Conservation (phyloP, 371 early-diverging fungal genomes). For the Catenaria anguillulae region DNA sequence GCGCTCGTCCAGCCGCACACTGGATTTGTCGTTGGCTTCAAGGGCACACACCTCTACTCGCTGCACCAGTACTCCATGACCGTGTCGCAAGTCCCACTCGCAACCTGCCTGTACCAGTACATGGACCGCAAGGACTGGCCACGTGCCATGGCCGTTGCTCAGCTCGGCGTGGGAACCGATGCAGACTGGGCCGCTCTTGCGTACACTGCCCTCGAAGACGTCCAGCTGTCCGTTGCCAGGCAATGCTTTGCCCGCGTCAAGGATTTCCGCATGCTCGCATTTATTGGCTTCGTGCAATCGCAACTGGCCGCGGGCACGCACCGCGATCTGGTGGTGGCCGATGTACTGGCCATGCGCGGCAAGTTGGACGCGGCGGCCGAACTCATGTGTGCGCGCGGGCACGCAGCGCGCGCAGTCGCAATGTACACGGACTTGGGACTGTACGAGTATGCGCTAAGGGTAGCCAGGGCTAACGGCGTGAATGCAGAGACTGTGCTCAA, state of each 20-base stretch:
- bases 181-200: conserved; percentile 30
- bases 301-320: conserved; percentile 22
- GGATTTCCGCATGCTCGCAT: conserved; percentile 14
- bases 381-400: conserved; percentile 12
- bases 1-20: conserved; percentile 28
- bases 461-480: conserved; percentile 25
- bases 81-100: conserved; percentile 27
- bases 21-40: conserved; percentile 39
- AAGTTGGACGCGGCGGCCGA: conserved; percentile 22
- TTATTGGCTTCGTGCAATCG: conserved; percentile 10
- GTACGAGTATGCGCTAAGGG: conserved; percentile 33
- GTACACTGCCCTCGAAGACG: conserved; percentile 22
- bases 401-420: conserved; percentile 21
- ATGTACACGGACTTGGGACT: conserved; percentile 37
- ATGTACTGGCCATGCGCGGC: conserved; percentile 3
- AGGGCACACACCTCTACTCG: conserved; percentile 30
- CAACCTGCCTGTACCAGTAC: conserved; percentile 28
- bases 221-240: conserved; percentile 24
- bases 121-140: conserved; percentile 25
- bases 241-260: conserved; percentile 23
- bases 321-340: not conserved
- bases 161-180: conserved; percentile 29
- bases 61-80: conserved; percentile 29
- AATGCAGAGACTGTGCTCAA: conserved; percentile 23
- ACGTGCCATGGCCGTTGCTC: conserved; percentile 23